These are phyloP conservation scores for Ganoderma leucocontextum DNA, from an alignment of 1,284 basidiomycete species.

Conservation along the genomic window DNA sequence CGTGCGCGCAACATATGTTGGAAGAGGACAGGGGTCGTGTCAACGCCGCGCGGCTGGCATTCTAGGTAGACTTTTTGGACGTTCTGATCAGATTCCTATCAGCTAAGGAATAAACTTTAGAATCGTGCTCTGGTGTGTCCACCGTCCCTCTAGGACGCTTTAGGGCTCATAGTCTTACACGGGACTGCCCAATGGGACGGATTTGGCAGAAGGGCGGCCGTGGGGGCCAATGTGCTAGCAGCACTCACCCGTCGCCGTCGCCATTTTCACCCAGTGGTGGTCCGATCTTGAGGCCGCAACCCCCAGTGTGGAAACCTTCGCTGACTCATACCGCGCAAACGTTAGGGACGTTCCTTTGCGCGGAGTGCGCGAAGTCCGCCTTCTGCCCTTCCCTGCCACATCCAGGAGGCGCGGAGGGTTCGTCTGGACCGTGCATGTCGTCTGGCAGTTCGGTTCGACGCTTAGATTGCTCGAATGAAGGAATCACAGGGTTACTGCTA, in stretches of 20 bases:
- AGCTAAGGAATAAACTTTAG: slow-evolving; percentile 23
- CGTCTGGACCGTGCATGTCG: neutral
- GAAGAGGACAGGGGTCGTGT: neutral
- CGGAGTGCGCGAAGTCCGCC: neutral
- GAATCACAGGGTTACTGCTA: slow-evolving; percentile 23
- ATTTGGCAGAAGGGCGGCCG: neutral
- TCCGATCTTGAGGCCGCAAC: neutral
- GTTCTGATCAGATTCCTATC: slow-evolving; percentile 25
- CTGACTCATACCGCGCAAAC: neutral
- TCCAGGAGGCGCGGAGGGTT: neutral
- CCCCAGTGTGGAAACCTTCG: neutral
- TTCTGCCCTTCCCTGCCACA: neutral
- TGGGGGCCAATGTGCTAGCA: neutral
- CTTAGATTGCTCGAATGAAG: slow-evolving; percentile 16
- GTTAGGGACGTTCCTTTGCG: neutral
- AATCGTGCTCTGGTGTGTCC: slow-evolving; percentile 23
- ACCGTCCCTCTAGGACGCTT: slow-evolving; percentile 12
- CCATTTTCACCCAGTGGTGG: neutral
- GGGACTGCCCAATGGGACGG: slow-evolving; percentile 1
- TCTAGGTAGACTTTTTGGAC: slow-evolving; percentile 11
- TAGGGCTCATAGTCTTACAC: neutral
- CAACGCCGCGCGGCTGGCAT: slow-evolving; percentile 8
- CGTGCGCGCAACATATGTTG: neutral
- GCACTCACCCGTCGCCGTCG: slow-evolving; percentile 3
- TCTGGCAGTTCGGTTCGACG: neutral